These are phyloP conservation scores for Penicillium sp. DNA, from an alignment of 2,329 filamentous ascomycete species.

Conservation along the genomic window DNA sequence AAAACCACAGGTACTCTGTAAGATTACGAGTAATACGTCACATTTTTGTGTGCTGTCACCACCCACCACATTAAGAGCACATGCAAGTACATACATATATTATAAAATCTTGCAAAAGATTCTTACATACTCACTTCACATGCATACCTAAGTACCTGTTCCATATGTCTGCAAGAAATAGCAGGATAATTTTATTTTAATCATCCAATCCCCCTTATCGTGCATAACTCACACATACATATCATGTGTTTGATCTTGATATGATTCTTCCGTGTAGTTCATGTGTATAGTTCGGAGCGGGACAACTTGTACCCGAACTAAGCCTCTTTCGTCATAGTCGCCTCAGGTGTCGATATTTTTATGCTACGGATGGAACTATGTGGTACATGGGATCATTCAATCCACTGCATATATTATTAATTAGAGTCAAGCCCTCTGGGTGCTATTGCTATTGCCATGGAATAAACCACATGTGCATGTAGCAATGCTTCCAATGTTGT, in stretches of 20 bases:
- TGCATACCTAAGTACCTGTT: background rate
- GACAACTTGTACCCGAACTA: background rate
- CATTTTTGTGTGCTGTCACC: background rate
- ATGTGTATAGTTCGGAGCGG: constrained; percentile 4
- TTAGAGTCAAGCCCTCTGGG: too few species aligned
- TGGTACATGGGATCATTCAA: background rate
- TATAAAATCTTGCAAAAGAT: background rate
- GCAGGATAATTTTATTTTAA: too few species aligned
- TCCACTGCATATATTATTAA: too few species aligned
- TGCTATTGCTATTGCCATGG: background rate
- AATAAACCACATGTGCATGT: too few species aligned
- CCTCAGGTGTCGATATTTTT: background rate
- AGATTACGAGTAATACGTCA: background rate
- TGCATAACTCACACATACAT: background rate
- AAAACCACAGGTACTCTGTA: too few species aligned
- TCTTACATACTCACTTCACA: background rate
- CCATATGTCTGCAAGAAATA: background rate
- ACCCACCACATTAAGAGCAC: background rate
- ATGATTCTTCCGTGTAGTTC: background rate
- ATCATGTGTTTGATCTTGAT: background rate
- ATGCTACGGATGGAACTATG: background rate
- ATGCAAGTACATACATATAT: background rate
- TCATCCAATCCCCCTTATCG: background rate
- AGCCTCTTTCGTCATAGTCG: background rate
- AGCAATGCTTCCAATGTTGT: background rate